Base-by-base conservation (phyloP, 2,329 filamentous ascomycete species). In the Anthostomella pinea region DNA sequence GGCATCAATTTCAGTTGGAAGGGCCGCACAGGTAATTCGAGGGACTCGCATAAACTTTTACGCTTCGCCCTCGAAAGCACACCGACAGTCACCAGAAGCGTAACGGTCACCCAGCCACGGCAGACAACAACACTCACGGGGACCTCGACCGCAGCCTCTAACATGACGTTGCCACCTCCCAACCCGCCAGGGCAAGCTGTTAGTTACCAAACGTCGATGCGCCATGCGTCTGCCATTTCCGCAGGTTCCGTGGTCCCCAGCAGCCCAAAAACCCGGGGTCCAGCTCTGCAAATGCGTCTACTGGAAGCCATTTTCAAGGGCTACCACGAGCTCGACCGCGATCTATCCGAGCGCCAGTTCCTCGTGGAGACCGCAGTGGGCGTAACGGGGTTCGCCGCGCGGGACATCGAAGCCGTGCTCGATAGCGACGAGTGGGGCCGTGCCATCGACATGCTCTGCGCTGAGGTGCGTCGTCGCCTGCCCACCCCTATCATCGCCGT, bases 401-500 rank as follows among this genome's bases (percentile, higher is more conserved):
- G 32, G 10, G 46, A 45, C 9, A 39, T 46, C 16, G 42, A 33
- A 18, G 36, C 22, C 4, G 46, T 48, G 15, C 41, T 48, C 8
- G 45, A 48, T 20, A 50, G 46, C 41, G 42, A 40, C 9, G 21
- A 67, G 69, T 57, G 64, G 62, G 59, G 54, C 62, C 36, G 20
- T 15, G 43, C 49, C n/a, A 38, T 59, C 28, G 52, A 58, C 34
- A 36, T 14, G 10, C 48, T 58, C 11, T 45, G 40, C 29, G 44
- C 47, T 11, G 48, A 55, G 18, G 53, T 54, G 16, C 41, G 49
- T 23, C 33, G 25, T 28, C 46, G 47, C 15, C 27, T 44, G 9
- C 34, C 56, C 60, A 65, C 69, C 35, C 37, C 39, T 6, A 63
- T 90, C 35, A 70, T 69, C 38, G 85, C 85, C 0, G 85, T 90